Evolutionary conservation across 192 early-diverging fungal genomes (phyloP), one percentile per base, ranked within the genome.

Genomic region (Podila minutissima): DNA sequence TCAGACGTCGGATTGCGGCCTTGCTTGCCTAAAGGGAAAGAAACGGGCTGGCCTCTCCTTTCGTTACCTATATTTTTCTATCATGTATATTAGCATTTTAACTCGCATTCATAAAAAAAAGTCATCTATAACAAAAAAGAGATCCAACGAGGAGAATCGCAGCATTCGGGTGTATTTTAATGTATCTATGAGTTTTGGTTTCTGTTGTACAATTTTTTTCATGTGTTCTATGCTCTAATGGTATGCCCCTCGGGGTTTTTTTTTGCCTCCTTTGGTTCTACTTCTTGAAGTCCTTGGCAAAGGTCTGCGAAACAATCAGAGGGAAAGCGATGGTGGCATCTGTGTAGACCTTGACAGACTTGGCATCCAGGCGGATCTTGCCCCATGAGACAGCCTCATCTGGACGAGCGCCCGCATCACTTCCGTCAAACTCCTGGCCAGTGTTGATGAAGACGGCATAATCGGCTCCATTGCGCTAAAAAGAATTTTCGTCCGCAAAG

Each of bases 311-410:
- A 10, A 99, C 96, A 49, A 99, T 91, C 37, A 99, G 74, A 51
- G 97, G 97, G 66, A 98, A 98, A 2, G 97, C 94, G 29, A 97
- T 82, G 2, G 95, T 92, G 5, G 96, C 97, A 67, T 99, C 97
- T 1, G 95, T 92, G 76, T 95, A 97, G 11, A 99, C 93, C 81
- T 99, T 99, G 71, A 97, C 93, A 24, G 93, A 89, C 79, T 96
- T 89, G 11, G 92, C 96, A 65, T 88, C 83, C 65, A 89, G 72
- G 46, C 88, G 84, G 72, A 99, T 98, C 86, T 99, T 99, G 53
- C 98, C 98, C 98, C 98, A 99, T 20, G 94, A 96, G 38, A 99
- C 93, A 4, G 98, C 98, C 81, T 99, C 98, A 73, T 99, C 98
- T 7, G 98, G 98, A 48, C 95, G 89, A 11, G 98, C 98, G 12